Evolutionary conservation across 176 grass and related monocot species (phyloP), one percentile per base, ranked within the genome.

Genomic region (Rhynchospora breviuscula): DNA sequence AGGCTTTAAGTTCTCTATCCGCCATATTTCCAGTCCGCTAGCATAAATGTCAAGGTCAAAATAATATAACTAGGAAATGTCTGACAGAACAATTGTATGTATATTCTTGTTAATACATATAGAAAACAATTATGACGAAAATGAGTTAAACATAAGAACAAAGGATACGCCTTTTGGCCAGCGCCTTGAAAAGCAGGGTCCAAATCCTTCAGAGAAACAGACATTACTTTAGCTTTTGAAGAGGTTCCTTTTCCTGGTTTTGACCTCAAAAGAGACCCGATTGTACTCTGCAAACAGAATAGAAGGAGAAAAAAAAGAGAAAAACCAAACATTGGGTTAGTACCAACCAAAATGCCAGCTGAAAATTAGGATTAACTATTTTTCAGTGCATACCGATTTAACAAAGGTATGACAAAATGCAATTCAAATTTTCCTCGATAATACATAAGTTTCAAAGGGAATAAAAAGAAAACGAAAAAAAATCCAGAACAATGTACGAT

Each of bases 121-220:
- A 25, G 44, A 67, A 80, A 83, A 61, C 7, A 23, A 84, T 65
- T 4, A 79, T 57, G 40, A 78, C 65, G 58, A 8, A 7, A 68
- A 22, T 79, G 44, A 40, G 25, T 80, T 11, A 45, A 79, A 15
- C 15, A 13, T 81, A 78, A 56, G 45, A 78, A 74, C 13, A 85
- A 92, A 93, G 91, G 87, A 97, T 97, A 93, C 91, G 92, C 91
- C 71, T 97, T 97, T 60, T 91, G 87, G n/a, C 94, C 94, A 71
- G 87, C 89, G 26, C 91, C 94, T 2, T 84, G 89, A 71, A 97
- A 97, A 62, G 87, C 87, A 10, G 89, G 89, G 72, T 97, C 91
- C 81, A 97, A 93, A 91, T 97, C 91, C 48, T 91, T 97, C 91
- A 97, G 86, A 48, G 94, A 93, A 80, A 93, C 84, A 18, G 91